A percentile compares a stretch with the other conserved stretches of the same genome.
phyloP scores from a whole-genome alignment of 2,329 filamentous ascomycete genomes.

The Lecanosticta acicola region DNA sequence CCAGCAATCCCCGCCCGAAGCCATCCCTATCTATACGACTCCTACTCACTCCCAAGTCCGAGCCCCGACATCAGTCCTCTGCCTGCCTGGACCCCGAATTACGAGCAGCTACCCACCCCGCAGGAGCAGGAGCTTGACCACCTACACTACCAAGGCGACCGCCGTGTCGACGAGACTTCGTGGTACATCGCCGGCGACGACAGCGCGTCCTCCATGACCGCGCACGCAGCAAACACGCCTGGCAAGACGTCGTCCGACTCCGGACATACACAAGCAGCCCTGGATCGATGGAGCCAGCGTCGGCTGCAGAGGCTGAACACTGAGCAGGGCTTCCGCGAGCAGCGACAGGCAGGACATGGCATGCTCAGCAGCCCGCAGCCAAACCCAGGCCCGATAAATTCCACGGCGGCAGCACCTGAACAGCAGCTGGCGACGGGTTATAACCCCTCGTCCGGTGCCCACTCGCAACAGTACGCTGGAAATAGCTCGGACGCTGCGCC shows the following conservation, averaged over 20 bases:
- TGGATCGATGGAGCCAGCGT: slow-evolving; percentile 35
- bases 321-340: slow-evolving; percentile 36
- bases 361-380: slow-evolving; percentile 10
- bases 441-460: not conserved
- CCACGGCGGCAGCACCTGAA: slow-evolving; percentile 6
- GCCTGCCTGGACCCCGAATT: slow-evolving; percentile 21
- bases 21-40: not conserved
- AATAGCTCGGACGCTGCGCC: slow-evolving; percentile 23
- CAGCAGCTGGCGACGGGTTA: not conserved
- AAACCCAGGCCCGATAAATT: slow-evolving; percentile 9
- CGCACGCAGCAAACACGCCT: slow-evolving; percentile 17
- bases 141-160: not conserved
- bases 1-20: slow-evolving; percentile 1
- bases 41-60: not conserved
- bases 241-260: slow-evolving; percentile 33
- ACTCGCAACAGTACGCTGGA: slow-evolving; percentile 1
- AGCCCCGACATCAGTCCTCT: slow-evolving; percentile 13
- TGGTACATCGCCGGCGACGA: slow-evolving; percentile 3
- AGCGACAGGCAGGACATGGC: slow-evolving; percentile 29
- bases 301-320: slow-evolving; percentile 36
- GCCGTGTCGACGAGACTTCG: not conserved
- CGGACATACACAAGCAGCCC: slow-evolving; percentile 24
- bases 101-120: slow-evolving; percentile 22
- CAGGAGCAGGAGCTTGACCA: slow-evolving; percentile 14
- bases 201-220: slow-evolving; percentile 29